Evolutionary conservation across 306 rosid species (phyloP), one percentile per base, ranked within the genome.

Genomic region (Inga leiocalycina): DNA sequence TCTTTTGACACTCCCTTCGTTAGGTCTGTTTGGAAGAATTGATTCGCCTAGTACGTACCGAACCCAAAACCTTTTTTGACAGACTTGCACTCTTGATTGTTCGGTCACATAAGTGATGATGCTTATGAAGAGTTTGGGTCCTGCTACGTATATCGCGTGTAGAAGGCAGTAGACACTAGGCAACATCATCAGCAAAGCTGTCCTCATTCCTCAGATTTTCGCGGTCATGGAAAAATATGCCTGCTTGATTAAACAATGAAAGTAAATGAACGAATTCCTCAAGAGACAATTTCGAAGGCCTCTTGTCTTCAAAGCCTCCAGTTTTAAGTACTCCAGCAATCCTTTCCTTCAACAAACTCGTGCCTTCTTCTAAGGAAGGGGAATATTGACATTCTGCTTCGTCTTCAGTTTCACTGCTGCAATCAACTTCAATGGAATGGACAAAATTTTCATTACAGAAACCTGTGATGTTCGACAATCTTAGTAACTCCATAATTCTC

Each of bases 1-100:
- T 83, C 95, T 84, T 85, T 94, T 94, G 84, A 92, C 90, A 73
- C 99, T 94, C 79, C 98, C 99, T 79, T 92, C 94, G 37, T 97
- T 95, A 44, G 97, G 99, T 57, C 86, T 87, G 80, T 80, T 92
- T 16, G 94, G 92, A 82, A 85, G 91, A 83, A 97, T 89, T 17
- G 97, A 82, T 45, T 94, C 86, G 3, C 97, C 99, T 45, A 92
- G 92, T 51, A 91, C 82, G 77, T 86, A 82, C 78, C 85, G 81
- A 86, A 97, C 94, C 93, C 93, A 91, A 45, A 46, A 10, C 64
- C 48, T 45, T 78, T 27, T 20, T 17, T 69, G 13, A 56, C 24
- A 35, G 59, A 56, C 35, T 48, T 59, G 39, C 66, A 72, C 44
- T 81, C 79, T 67, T 77, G 44, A 37, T 54, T 56, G 75, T 13